Base-by-base conservation (phyloP, 768 basidiomycete species). In the Holtermanniella nyarrowii region DNA sequence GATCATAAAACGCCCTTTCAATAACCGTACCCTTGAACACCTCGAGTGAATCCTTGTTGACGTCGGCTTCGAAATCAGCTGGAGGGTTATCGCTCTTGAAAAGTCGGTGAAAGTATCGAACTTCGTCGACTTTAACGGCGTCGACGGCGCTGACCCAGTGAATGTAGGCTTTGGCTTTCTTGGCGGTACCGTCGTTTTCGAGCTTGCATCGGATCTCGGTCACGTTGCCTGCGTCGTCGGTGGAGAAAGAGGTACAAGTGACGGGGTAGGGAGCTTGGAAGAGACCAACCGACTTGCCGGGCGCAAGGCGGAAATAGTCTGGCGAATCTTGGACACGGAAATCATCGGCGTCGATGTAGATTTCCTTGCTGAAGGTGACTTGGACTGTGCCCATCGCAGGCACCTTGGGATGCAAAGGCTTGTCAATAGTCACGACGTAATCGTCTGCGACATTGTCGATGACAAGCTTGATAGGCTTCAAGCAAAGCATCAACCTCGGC, bases 241-340 rank as follows among this genome's bases (percentile, higher is more conserved):
- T 82, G 73, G 82, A 83, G 77, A 84, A 86, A 3, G 86, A 86
- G n/a, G 81, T 85, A 72, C 88, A 93, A 21, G 89, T 90, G 66
- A 99, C 85, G 5, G 91, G 88, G 70, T 82, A 74, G 2, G 90
- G 90, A 14, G 83, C 89, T 68, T 90, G 85, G 78, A 96, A 93
- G 23, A 99, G 75, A 14, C 95, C 95, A 41, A 97, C 95, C 0
- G 89, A 88, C 76, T 96, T 96, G 43, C 91, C 91, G 5, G 95
- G 95, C 14, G 93, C 88, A 43, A 99, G 83, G 40, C 95, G 84
- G 82, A 91, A 97, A 74, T 95, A 99, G 68, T 97, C 91, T 21
- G 88, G 86, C 10, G 68, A 62, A 65, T 93, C 90, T 59, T 86
- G 80, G 27, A 85, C 73, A 48, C 95, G 79, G 78, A 99, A 99